These are phyloP conservation scores for Thermomyces lanuginosus DNA, from an alignment of 2,329 filamentous ascomycete genomes.

Conservation along the genomic window DNA sequence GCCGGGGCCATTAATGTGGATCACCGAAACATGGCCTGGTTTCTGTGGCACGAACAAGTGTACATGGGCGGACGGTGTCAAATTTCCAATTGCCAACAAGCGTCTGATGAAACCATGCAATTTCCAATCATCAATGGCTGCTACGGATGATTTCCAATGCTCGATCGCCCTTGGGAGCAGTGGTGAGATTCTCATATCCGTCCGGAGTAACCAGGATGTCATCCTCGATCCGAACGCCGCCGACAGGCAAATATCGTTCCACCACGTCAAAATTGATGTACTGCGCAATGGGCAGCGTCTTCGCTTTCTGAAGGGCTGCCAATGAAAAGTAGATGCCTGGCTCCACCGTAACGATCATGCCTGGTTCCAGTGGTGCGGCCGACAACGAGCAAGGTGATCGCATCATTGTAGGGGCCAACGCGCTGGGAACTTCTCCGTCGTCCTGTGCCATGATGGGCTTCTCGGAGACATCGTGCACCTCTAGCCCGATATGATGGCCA, in stretches of 20 bases:
- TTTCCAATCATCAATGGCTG: too few relatives aligned
- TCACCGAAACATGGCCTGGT: too few relatives aligned
- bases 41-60: too few relatives aligned
- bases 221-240: constrained; percentile 31
- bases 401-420: constrained; percentile 8
- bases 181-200: constrained; percentile 58
- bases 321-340: constrained; percentile 34
- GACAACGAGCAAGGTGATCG: constrained; percentile 18
- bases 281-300: constrained; percentile 14
- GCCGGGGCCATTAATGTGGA: too few relatives aligned
- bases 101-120: too few relatives aligned
- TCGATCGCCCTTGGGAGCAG: constrained; percentile 50
- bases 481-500: constrained; percentile 40
- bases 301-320: constrained; percentile 20
- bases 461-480: constrained; percentile 29
- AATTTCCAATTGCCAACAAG: too few relatives aligned
- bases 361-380: constrained; percentile 28
- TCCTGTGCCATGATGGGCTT: constrained; percentile 18
- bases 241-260: constrained; percentile 24
- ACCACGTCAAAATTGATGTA: constrained; percentile 27
- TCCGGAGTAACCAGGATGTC: constrained; percentile 55
- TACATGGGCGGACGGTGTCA: too few relatives aligned
- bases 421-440: constrained; percentile 7
- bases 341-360: constrained; percentile 42
- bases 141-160: constrained; percentile 25